Percentiles rank a stretch among this genome's conserved stretches.
These are phyloP conservation scores for Oehlia diaphana DNA, from an alignment of 192 early-diverging fungal species.

Conservation along the genomic window DNA sequence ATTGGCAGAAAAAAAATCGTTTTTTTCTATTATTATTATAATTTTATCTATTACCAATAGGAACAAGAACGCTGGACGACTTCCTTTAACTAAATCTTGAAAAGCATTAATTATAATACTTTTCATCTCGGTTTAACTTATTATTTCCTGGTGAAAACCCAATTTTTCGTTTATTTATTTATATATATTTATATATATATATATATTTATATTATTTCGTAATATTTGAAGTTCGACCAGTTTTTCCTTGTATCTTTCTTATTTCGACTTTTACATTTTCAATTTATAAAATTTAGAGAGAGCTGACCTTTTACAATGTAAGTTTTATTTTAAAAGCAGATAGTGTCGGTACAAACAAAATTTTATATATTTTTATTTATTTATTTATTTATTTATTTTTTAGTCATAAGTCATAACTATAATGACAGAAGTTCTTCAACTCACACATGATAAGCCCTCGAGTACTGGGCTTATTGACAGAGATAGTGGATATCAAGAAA, in stretches of 20 bases:
- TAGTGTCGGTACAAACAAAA: too few species aligned
- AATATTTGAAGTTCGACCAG: neutral
- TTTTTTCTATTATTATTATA: neutral
- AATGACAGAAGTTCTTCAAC: constrained; percentile 13
- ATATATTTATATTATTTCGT: too few species aligned
- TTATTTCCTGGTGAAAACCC: constrained; percentile 12
- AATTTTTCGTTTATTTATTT: neutral
- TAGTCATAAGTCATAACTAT: neutral
- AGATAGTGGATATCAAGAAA: constrained; percentile 10
- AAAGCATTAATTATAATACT: neutral
- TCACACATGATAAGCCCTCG: neutral
- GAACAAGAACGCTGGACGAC: constrained; percentile 22
- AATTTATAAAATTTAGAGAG: too few species aligned
- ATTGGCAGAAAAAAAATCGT: constrained; percentile 2
- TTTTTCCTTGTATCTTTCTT: neutral
- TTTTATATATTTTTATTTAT: neutral
- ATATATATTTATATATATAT: neutral
- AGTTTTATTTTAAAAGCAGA: too few species aligned
- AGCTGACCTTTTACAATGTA: too few species aligned
- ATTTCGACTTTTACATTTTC: too few species aligned
- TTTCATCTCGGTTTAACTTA: neutral
- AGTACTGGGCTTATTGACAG: neutral
- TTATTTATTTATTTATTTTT: neutral
- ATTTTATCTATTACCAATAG: too few species aligned
- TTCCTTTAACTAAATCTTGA: neutral